A percentile compares a stretch with the other conserved stretches of the same genome.
Evolutionary conservation across 306 rosid species (phyloP).

Genomic region (Biancaea sappan): DNA sequence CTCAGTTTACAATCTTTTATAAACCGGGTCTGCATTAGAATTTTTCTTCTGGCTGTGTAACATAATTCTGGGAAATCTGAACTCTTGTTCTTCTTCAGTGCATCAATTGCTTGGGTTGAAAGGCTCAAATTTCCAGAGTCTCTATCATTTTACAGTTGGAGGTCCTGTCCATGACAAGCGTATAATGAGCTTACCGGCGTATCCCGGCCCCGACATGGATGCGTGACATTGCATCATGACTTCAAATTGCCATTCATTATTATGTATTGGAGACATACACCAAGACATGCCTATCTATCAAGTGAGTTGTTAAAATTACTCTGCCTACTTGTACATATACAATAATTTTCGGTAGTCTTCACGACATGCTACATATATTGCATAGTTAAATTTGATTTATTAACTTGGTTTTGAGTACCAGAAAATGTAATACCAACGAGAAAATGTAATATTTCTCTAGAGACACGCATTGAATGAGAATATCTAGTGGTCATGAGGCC

Average conservation of each 20-base stretch:
- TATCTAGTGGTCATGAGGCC: no score
- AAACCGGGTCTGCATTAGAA: not conserved
- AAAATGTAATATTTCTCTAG: no score
- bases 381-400: not conserved
- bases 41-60: not conserved
- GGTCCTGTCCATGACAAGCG: slow-evolving; percentile 82
- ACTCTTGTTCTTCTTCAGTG: slow-evolving; percentile 56
- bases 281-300: not conserved
- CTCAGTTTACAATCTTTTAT: not conserved
- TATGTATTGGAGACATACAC: not conserved
- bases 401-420: not conserved
- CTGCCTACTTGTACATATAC: no score
- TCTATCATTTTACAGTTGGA: slow-evolving; percentile 95
- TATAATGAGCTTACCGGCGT: slow-evolving; percentile 93
- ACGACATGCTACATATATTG: not conserved
- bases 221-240: slow-evolving; percentile 44
- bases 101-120: slow-evolving; percentile 81
- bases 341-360: not conserved
- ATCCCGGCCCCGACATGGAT: slow-evolving; percentile 80
- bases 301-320: no score
- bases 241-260: slow-evolving; percentile 13
- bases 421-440: not conserved
- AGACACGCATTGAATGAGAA: no score
- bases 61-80: slow-evolving; percentile 2
- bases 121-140: slow-evolving; percentile 81